Conservation (phyloP, 2,329 filamentous ascomycete genomes). For the Parastagonospora nodorum region DNA sequence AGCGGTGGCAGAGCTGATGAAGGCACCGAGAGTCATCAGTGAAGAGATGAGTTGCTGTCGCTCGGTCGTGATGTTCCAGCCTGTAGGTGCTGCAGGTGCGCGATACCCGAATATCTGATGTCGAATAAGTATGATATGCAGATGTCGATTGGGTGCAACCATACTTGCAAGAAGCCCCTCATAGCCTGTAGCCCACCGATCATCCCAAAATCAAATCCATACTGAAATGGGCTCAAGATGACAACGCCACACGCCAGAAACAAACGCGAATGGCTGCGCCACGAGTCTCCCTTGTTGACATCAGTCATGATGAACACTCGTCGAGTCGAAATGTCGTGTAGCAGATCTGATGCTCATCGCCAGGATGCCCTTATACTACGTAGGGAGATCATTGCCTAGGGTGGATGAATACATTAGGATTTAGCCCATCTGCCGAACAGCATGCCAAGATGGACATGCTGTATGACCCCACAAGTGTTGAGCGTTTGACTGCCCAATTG, state of each 20-base stretch:
- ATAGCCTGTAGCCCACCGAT: conserved; percentile 59
- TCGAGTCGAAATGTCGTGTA: not conserved
- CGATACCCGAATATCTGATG: conserved; percentile 38
- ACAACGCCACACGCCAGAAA: conserved; percentile 56
- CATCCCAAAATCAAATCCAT: conserved; percentile 59
- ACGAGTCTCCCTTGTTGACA: conserved; percentile 25
- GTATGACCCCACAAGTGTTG: conserved; percentile 34
- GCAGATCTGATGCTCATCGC: conserved; percentile 2
- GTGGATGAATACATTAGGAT: conserved; percentile 17
- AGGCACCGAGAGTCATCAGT: conserved; percentile 54
- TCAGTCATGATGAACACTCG: not conserved
- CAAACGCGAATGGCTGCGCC: conserved; percentile 50
- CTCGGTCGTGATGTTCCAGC: conserved; percentile 50
- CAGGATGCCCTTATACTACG: conserved; percentile 23
- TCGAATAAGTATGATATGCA: not conserved
- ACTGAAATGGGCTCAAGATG: conserved; percentile 58
- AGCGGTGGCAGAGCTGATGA: conserved; percentile 49
- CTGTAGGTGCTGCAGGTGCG: conserved; percentile 37
- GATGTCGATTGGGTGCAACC: not conserved
- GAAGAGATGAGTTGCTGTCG: conserved; percentile 54
- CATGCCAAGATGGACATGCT: conserved; percentile 16
- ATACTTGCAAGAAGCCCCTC: conserved; percentile 54
- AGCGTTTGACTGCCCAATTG: conserved; percentile 14
- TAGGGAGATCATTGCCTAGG: conserved; percentile 21
- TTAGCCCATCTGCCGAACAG: conserved; percentile 39